phyloP scores from a whole-genome alignment of 192 early-diverging fungal species.

The Polychytrium aggregatum region DNA sequence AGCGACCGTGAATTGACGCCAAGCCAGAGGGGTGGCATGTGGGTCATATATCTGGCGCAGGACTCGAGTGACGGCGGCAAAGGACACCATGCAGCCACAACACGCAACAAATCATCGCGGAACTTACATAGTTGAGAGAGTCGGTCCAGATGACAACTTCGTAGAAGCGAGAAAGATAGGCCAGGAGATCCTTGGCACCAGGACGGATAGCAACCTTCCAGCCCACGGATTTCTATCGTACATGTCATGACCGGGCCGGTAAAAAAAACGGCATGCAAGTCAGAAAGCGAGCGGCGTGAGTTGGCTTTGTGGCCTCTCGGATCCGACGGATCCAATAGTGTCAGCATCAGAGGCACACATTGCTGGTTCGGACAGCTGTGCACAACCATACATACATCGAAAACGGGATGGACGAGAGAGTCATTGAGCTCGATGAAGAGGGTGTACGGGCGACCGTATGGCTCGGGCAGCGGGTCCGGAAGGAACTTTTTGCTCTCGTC shows the following conservation, averaged over 20 bases:
- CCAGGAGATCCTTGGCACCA: constrained; percentile 89
- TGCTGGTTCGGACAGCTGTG: neutral
- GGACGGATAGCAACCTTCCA: constrained; percentile 96
- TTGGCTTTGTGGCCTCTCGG: too few species aligned
- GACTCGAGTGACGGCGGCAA: too few species aligned
- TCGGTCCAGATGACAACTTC: constrained; percentile 96
- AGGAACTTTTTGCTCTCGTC: constrained; percentile 66
- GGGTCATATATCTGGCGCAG: neutral
- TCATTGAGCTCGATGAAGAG: constrained; percentile 93
- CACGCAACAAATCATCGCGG: neutral
- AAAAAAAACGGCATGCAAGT: too few species aligned
- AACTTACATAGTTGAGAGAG: constrained; percentile 63
- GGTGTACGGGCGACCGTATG: constrained; percentile 80
- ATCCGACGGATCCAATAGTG: too few species aligned
- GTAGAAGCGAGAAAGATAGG: constrained; percentile 80
- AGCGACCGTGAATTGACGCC: too few species aligned
- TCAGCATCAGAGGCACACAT: neutral
- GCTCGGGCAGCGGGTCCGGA: constrained; percentile 77
- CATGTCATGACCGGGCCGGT: too few species aligned
- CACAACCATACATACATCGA: constrained; percentile 57
- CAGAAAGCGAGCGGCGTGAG: too few species aligned
- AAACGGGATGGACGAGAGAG: constrained; percentile 82
- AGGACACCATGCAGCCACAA: neutral
- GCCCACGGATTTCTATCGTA: constrained; percentile 73
- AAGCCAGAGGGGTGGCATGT: too few species aligned